Evolutionary conservation across 371 early-diverging fungal species (phyloP).

Genomic region (Dinochytrium kinnereticum): DNA sequence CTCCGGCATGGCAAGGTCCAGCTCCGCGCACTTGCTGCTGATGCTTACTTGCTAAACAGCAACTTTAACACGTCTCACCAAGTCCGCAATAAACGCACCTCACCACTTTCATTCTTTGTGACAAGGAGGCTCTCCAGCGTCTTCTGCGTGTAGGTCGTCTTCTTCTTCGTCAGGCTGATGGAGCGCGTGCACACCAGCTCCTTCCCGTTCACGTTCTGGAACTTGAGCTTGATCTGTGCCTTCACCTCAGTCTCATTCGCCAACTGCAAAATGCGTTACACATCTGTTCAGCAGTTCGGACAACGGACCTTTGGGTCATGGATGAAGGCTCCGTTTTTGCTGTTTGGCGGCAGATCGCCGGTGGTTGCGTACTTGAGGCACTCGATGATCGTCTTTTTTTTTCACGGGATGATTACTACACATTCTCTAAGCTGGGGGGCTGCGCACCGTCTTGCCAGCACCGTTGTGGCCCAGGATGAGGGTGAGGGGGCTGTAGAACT

Average conservation of each 20-base stretch:
- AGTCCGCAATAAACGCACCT: conserved; percentile 45
- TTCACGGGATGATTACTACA: too few species aligned
- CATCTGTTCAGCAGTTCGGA: neutral
- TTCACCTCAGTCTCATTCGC: conserved; percentile 85
- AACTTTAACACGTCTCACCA: conserved; percentile 18
- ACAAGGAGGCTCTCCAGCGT: conserved; percentile 87
- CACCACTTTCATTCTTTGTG: conserved; percentile 64
- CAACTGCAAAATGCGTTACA: conserved; percentile 59
- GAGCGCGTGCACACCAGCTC: conserved; percentile 82
- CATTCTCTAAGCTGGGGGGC: too few species aligned
- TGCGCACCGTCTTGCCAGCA: conserved; percentile 95
- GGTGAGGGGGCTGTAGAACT: conserved; percentile 95
- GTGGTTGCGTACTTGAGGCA: conserved; percentile 97
- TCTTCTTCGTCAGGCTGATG: conserved; percentile 77
- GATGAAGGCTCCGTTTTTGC: conserved; percentile 92
- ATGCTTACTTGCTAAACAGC: conserved; percentile 63
- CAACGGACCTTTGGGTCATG: conserved; percentile 91
- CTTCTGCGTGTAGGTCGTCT: conserved; percentile 67
- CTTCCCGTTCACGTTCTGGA: conserved; percentile 77
- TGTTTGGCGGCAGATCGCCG: conserved; percentile 95
- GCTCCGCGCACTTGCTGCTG: conserved; percentile 82
- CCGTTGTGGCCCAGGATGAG: conserved; percentile 99
- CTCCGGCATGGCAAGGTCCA: conserved; percentile 85
- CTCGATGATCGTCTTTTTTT: conserved; percentile 99
- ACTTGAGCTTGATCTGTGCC: conserved; percentile 93